Evolutionary conservation across 2,329 filamentous ascomycete species (phyloP).

Genomic region (Aspergillus brunneoviolaceus): DNA sequence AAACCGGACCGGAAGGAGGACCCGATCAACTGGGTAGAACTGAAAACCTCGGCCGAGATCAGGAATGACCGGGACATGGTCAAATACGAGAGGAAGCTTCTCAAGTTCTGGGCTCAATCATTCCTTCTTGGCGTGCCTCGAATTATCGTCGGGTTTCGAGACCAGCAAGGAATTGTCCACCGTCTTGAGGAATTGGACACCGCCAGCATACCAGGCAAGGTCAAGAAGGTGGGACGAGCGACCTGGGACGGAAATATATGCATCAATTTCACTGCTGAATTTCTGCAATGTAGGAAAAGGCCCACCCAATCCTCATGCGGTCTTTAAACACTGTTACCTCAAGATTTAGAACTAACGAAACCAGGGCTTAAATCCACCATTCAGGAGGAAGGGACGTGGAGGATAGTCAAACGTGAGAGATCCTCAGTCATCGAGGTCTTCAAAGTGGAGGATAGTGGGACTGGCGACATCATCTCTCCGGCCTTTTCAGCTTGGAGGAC

Average conservation of each 20-base stretch:
- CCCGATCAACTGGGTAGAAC: slow-evolving; percentile 88
- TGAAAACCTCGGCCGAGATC: slow-evolving; percentile 84
- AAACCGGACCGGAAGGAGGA: slow-evolving; percentile 66
- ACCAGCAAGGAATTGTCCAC: slow-evolving; percentile 67
- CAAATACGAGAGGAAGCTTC: slow-evolving; percentile 82
- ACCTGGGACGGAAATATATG: slow-evolving; percentile 92
- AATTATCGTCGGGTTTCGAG: slow-evolving; percentile 86
- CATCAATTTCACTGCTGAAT: slow-evolving; percentile 80
- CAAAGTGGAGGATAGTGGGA: slow-evolving; percentile 69
- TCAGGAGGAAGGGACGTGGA: slow-evolving; percentile 72
- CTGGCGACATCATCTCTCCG: slow-evolving; percentile 72
- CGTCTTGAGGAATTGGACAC: slow-evolving; percentile 78
- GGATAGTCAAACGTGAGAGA: slow-evolving; percentile 66
- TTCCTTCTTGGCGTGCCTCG: slow-evolving; percentile 91
- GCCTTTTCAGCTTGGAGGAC: slow-evolving; percentile 73
- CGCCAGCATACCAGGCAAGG: slow-evolving; percentile 71
- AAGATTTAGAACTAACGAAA: not conserved
- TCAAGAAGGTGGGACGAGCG: slow-evolving; percentile 63
- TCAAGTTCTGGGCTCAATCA: slow-evolving; percentile 96
- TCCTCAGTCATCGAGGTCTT: slow-evolving; percentile 69
- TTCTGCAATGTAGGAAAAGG: slow-evolving; percentile 68
- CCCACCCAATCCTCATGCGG: not conserved
- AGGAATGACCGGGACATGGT: slow-evolving; percentile 65
- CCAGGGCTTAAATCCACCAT: slow-evolving; percentile 64
- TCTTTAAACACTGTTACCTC: not conserved